Base-by-base conservation (phyloP, 2,329 filamentous ascomycete species). In the Teratosphaeria pseudoeucalypti region DNA sequence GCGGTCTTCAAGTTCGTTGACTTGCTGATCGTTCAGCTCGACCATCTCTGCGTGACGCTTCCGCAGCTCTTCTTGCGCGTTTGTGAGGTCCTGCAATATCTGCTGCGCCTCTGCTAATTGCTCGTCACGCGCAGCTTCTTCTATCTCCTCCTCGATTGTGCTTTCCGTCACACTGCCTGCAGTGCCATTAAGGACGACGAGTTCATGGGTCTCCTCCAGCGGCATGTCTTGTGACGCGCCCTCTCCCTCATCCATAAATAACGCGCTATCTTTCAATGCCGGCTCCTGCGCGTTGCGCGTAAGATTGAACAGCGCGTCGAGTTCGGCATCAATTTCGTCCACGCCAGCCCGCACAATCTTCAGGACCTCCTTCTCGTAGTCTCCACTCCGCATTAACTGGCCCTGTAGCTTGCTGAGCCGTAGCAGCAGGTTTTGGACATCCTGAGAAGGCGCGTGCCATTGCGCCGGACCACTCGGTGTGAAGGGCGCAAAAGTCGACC, bases 401-500 rank as follows among this genome's bases (percentile, higher is more conserved):
- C 69, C 67, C 59, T 72, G 73, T 54, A 76, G 66, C 53, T 67
- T 69, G 60, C 69, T 68, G 55, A 76, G 65, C 16, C 73, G 71
- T 57, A 72, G 65, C n/a, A 76, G 64, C 47, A 76, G 60, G 54
- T 70, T 66, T 58, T 70, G 70, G 14, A 67, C 68, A 52, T 71
- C 64, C 34, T 61, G 62, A 2, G 66, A 66, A 10, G 67, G 65
- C 27, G 64, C 61, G n/a, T 62, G 56, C 54, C 62, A 59, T 23
- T 52, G 26, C 14, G 34, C 57, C 7, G 56, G 58, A 9, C 16
- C 16, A 19, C 19, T 27, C 27, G 49, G 34, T 37, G 43, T 34
- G 19, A 16, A 39, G 9, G 11, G 62, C 39, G 62, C 60, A 32
- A 67, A 61, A 4, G 64, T 56, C 4, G 68, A 72, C 14, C 66